These are phyloP conservation scores for Coemansia sp. DNA, from an alignment of 192 early-diverging fungal genomes.

Conservation along the genomic window DNA sequence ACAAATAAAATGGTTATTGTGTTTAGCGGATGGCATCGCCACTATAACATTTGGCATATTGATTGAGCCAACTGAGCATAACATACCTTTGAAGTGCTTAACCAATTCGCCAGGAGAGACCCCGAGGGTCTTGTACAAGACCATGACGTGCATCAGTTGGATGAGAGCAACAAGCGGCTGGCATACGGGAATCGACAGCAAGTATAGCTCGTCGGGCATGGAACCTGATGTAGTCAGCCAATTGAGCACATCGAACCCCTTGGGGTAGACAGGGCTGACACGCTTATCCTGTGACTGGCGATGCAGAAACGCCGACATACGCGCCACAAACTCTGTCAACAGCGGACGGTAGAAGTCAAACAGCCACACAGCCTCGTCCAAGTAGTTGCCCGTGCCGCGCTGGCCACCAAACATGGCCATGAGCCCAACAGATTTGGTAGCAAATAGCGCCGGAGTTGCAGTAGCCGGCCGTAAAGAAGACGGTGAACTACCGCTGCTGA, in stretches of 20 bases:
- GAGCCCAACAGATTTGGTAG: too few species aligned
- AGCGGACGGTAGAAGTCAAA: too few species aligned
- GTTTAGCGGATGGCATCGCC: neutral
- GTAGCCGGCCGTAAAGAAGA: too few species aligned
- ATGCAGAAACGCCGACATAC: slow-evolving; percentile 68
- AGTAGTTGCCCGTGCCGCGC: too few species aligned
- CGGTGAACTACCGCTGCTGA: too few species aligned
- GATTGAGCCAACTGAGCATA: too few species aligned
- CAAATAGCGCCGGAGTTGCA: too few species aligned
- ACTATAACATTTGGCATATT: too few species aligned
- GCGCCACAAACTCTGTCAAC: slow-evolving; percentile 66
- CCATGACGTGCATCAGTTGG: slow-evolving; percentile 73
- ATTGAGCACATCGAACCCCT: slow-evolving; percentile 72
- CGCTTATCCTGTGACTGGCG: slow-evolving; percentile 57
- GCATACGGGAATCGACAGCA: slow-evolving; percentile 63
- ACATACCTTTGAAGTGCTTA: neutral
- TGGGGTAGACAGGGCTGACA: slow-evolving; percentile 57
- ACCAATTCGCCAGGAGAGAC: neutral
- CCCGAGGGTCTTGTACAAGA: too few species aligned
- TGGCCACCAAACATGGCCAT: too few species aligned
- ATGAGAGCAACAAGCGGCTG: slow-evolving; percentile 59
- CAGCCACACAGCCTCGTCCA: too few species aligned
- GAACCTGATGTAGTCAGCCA: slow-evolving; percentile 84
- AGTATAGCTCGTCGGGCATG: slow-evolving; percentile 68
- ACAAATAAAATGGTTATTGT: neutral